Percentiles rank a stretch among this genome's conserved stretches.
These are phyloP conservation scores for Lentinula aciculospora DNA, from an alignment of 768 basidiomycete genomes.

Conservation along the genomic window DNA sequence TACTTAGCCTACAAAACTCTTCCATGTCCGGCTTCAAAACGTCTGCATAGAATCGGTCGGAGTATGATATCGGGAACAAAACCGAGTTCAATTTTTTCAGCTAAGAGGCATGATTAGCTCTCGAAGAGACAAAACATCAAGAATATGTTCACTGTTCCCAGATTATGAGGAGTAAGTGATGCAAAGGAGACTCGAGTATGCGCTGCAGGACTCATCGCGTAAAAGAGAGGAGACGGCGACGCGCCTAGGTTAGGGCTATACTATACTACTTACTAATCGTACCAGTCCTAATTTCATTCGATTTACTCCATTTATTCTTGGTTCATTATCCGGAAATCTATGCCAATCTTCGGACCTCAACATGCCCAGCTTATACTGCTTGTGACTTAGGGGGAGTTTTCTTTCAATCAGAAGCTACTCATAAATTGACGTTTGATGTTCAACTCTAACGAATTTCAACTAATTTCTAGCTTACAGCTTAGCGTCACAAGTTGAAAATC, in stretches of 20 bases:
- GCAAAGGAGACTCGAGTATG: constrained; percentile 59
- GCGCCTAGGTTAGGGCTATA: no score
- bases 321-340: no score
- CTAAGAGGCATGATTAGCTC: not conserved
- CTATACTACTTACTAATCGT: no score
- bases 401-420: not conserved
- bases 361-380: no score
- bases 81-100: constrained; percentile 49
- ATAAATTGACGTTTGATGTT: no score
- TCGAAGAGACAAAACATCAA: constrained; percentile 36
- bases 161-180: constrained; percentile 73
- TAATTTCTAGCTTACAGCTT: no score
- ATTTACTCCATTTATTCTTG: no score
- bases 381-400: not conserved
- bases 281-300: no score
- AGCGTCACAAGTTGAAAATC: no score
- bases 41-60: constrained; percentile 82
- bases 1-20: constrained; percentile 84
- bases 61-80: constrained; percentile 86
- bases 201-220: constrained; percentile 10
- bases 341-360: no score
- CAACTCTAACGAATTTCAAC: no score
- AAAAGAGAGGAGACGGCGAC: not conserved
- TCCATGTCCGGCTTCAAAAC: constrained; percentile 74
- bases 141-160: constrained; percentile 58